Conservation (phyloP, 768 basidiomycete species). For the Hortiboletus campestris region DNA sequence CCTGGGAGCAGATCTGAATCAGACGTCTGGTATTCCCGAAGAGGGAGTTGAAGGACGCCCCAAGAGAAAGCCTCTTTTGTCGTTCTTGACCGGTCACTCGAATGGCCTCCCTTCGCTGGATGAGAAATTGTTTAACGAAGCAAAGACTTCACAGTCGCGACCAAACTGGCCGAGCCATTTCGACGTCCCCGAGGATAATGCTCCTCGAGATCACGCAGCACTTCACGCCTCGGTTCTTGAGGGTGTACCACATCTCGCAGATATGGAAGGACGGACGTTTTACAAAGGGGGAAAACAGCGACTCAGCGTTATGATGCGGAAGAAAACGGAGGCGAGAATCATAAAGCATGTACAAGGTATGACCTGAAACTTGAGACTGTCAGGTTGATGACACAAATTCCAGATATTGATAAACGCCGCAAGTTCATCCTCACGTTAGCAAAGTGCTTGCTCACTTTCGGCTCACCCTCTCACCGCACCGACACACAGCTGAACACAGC, state of each 20-base stretch:
- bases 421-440: slow-evolving; percentile 85
- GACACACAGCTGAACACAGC: slow-evolving; percentile 85
- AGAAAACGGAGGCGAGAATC: slow-evolving; percentile 36
- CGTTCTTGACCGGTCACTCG: slow-evolving; percentile 12
- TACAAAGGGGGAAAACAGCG: slow-evolving; percentile 32
- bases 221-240: slow-evolving; percentile 2
- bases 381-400: background rate
- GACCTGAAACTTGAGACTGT: background rate
- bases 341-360: slow-evolving; percentile 49
- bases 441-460: slow-evolving; percentile 85
- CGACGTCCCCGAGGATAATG: slow-evolving; percentile 18
- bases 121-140: slow-evolving; percentile 24
- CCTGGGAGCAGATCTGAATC: background rate
- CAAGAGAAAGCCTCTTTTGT: slow-evolving; percentile 13
- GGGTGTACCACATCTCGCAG: slow-evolving; percentile 3
- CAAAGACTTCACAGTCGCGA: slow-evolving; percentile 23
- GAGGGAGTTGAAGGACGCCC: slow-evolving; percentile 4
- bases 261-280: slow-evolving; percentile 25
- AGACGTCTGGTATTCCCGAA: slow-evolving; percentile 5
- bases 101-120: slow-evolving; percentile 18
- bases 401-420: slow-evolving; percentile 49
- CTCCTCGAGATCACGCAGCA: slow-evolving; percentile 15
- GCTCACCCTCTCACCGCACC: slow-evolving; percentile 91
- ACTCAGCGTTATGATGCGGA: slow-evolving; percentile 30
- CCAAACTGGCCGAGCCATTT: slow-evolving; percentile 25